Evolutionary conservation across 805 yeast species (phyloP), one percentile per base, ranked within the genome.

Genomic region (Ogataea nitratoaversa): DNA sequence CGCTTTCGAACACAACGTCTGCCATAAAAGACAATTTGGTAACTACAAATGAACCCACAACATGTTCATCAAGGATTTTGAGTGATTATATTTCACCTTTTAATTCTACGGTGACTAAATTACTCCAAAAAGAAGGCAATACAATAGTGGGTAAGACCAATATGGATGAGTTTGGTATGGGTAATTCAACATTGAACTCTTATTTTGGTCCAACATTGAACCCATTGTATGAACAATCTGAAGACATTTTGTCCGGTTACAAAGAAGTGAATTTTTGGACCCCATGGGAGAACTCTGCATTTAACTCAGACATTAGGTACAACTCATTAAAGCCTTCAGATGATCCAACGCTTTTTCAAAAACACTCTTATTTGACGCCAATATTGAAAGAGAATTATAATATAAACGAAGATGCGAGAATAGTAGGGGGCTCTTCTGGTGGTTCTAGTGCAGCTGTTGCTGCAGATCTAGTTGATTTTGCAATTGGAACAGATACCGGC

Each of bases 91-190:
- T 49, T 3, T 79, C 95, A 18, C 98, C 98, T 2, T 90, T 74
- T 56, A 79, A 84, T 46, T 84, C 97, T 11, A 86, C 96, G 0
- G 84, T 82, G 2, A 78, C 78, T 0, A 49, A 60, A 2, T 64
- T 78, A 3, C 59, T 93, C n/a, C 59, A 70, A 8, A 51, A 63
- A 0, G 67, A 70, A 2, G 87, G 89, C 0, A 72, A 75, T 13
- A 46, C 55, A 0, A 55, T 79, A 5, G 66, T 81, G 1, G 99
- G 96, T 0, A 93, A 91, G 60, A 74, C 95, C 2, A 93, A 91
- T 52, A 68, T 93, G 76, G 99, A 93, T 64, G 97, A 93, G 64
- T 93, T 93, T 66, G 99, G 96, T 2, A 93, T 93, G 99, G 99
- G 99, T 9, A 80, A 86, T 11, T 72, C 80, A 1, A 82, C 78